These are phyloP conservation scores for Mycena rosella DNA, from an alignment of 768 basidiomycete genomes.

Conservation along the genomic window DNA sequence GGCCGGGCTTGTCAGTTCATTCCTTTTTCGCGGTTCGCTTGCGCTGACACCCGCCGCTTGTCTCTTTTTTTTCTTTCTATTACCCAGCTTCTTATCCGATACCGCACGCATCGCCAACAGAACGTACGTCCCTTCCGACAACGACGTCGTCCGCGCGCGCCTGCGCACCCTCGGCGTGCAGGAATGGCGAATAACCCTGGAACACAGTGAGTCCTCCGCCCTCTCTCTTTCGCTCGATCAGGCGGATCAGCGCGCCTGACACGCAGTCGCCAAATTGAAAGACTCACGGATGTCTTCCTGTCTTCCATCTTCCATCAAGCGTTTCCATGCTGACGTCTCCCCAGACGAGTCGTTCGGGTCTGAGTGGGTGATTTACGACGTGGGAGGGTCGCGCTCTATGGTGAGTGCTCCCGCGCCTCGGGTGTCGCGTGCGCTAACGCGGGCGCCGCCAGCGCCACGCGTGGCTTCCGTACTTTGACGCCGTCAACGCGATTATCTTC, in stretches of 20 bases:
- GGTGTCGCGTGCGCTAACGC: slow-evolving; percentile 1
- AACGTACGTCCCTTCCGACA: slow-evolving; percentile 68
- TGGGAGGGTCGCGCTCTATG: slow-evolving; percentile 72
- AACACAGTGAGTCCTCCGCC: slow-evolving; percentile 58
- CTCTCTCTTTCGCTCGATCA: too few relatives aligned
- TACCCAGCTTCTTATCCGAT: slow-evolving; percentile 81
- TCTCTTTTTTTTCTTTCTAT: too few relatives aligned
- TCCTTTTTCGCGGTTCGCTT: slow-evolving; percentile 40
- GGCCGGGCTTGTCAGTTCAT: slow-evolving; percentile 68
- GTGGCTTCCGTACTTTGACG: slow-evolving; percentile 82
- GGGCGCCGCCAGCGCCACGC: slow-evolving; percentile 65
- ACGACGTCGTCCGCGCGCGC: slow-evolving; percentile 77
- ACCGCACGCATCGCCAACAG: slow-evolving; percentile 67
- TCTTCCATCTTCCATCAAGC: neutral
- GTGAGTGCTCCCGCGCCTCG: slow-evolving; percentile 48
- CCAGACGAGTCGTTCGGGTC: slow-evolving; percentile 48
- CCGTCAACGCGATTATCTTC: slow-evolving; percentile 83
- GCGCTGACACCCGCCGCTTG: neutral
- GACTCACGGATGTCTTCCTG: too few relatives aligned
- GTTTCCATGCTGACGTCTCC: neutral
- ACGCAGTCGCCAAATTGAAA: too few relatives aligned
- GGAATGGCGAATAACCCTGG: slow-evolving; percentile 71
- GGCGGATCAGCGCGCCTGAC: too few relatives aligned
- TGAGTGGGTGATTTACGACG: slow-evolving; percentile 79
- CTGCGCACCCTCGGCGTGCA: slow-evolving; percentile 79